phyloP scores from a whole-genome alignment of 169 alveolate species.

The Pseudocohnilembus persalinus region DNA sequence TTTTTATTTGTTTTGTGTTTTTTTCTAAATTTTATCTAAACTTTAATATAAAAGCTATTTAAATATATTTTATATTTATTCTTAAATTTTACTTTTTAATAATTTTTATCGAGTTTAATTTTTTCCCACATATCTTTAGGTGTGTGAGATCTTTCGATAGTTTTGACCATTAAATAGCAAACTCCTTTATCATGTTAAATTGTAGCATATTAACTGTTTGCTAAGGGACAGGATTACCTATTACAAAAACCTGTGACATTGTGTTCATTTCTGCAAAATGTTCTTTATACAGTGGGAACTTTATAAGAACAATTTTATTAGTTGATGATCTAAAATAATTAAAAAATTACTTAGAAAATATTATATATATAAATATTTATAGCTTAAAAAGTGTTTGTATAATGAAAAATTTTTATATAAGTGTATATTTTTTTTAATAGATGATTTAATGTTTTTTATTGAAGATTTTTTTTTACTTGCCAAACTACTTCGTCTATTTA shows the following conservation, averaged over 20 bases:
- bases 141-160: conserved; percentile 98
- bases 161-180: conserved; percentile 95
- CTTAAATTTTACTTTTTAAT: conserved; percentile 56
- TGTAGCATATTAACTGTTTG: conserved; percentile 98
- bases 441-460: no score
- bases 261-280: conserved; percentile 90
- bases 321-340: conserved; percentile 52
- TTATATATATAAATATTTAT: no score
- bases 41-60: neutral
- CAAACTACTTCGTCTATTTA: conserved; percentile 87
- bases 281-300: conserved; percentile 80
- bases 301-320: conserved; percentile 87
- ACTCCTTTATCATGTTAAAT: conserved; percentile 95
- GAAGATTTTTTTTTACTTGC: conserved; percentile 53
- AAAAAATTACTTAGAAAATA: neutral
- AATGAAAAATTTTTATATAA: no score
- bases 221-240: conserved; percentile 97
- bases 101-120: conserved; percentile 90
- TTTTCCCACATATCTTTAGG: conserved; percentile 98
- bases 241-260: conserved; percentile 99
- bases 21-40: no score
- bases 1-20: no score
- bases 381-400: no score
- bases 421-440: no score
- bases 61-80: neutral